phyloP scores from a whole-genome alignment of 2,329 filamentous ascomycete species.

The Fusarium irregulare region DNA sequence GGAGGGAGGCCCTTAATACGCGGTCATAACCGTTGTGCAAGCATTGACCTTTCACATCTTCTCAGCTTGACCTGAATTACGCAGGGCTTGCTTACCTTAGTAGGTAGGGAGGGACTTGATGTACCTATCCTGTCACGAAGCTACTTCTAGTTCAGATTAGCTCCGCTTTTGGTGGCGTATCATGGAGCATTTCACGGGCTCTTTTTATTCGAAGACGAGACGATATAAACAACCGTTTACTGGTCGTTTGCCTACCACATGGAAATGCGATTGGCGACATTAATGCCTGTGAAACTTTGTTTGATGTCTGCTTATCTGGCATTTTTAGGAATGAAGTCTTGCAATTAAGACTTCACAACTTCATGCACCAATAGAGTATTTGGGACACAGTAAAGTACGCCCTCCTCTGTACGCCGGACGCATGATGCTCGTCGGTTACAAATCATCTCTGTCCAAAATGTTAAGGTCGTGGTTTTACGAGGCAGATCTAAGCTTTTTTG shows the following conservation, averaged over 20 bases:
- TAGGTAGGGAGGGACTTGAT: background rate
- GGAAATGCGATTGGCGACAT: background rate
- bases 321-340: background rate
- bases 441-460: background rate
- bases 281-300: background rate
- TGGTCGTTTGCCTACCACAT: background rate
- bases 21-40: constrained; percentile 1
- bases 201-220: background rate
- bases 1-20: constrained; percentile 1
- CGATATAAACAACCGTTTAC: background rate
- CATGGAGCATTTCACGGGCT: background rate
- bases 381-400: background rate
- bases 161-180: background rate
- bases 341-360: background rate
- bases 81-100: background rate
- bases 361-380: background rate
- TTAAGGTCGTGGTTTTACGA: background rate
- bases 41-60: background rate
- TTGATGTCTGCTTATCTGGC: background rate
- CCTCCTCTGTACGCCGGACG: background rate
- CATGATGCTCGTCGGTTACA: background rate
- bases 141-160: background rate
- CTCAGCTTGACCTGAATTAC: background rate
- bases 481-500: background rate
- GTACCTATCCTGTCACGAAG: background rate